A percentile compares a stretch with the other conserved stretches of the same genome.
phyloP scores from a whole-genome alignment of 2,329 filamentous ascomycete genomes.

The Corinectria fuckeliana region DNA sequence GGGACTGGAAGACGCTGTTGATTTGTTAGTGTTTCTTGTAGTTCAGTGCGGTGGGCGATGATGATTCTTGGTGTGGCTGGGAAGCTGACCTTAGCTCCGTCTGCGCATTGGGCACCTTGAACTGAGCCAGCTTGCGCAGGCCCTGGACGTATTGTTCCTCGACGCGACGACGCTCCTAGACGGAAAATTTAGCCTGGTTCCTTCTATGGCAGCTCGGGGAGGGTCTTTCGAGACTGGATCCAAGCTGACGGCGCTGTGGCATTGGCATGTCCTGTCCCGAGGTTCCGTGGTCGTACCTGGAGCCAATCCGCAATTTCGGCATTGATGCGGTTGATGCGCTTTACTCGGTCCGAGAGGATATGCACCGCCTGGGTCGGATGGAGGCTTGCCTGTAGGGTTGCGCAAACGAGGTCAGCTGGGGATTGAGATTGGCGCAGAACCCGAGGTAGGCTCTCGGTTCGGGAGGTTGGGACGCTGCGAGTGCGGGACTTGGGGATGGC shows the following conservation, averaged over 20 bases:
- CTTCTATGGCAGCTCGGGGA: background rate
- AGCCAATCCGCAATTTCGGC: conserved; percentile 95
- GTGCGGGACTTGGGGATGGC: conserved; percentile 25
- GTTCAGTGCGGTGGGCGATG: background rate
- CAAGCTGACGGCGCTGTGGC: background rate
- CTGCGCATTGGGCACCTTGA: conserved; percentile 74
- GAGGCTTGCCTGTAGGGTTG: conserved; percentile 69
- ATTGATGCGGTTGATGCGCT: conserved; percentile 86
- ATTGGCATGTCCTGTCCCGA: conserved; percentile 1
- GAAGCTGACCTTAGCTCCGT: conserved; percentile 82
- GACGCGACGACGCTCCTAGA: conserved; percentile 86
- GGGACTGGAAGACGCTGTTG: conserved; percentile 81
- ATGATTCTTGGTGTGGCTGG: background rate
- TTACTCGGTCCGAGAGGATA: conserved; percentile 85
- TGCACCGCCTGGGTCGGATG: conserved; percentile 82
- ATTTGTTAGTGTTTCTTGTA: conserved; percentile 20
- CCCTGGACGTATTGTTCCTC: conserved; percentile 89
- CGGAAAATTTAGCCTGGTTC: conserved; percentile 20
- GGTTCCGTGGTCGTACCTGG: conserved; percentile 66
- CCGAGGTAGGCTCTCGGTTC: background rate
- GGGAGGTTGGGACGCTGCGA: background rate
- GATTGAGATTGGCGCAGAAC: conserved; percentile 1
- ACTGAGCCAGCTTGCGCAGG: conserved; percentile 79
- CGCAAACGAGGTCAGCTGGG: conserved; percentile 26
- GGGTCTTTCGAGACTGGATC: background rate